Evolutionary conservation across 441 rosid genomes (phyloP).

Genomic region (Pelargonium myrrhifolium): DNA sequence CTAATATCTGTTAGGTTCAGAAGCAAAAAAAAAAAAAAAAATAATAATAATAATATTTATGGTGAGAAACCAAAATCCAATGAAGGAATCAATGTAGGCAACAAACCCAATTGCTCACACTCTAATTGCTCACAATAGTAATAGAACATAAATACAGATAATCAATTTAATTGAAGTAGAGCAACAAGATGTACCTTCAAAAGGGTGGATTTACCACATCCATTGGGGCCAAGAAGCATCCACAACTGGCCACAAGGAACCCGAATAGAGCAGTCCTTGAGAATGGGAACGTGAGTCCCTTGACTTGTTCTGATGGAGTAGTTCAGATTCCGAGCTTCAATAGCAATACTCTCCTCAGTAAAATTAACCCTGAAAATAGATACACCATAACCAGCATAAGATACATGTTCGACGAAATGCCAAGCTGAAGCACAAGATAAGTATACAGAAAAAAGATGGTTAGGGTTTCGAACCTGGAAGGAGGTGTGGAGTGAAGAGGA

Average conservation of each 20-base stretch:
- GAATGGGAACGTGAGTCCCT: constrained; percentile 51
- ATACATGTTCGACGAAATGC: constrained; percentile 21
- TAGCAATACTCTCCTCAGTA: constrained; percentile 34
- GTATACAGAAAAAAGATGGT: background rate
- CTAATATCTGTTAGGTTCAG: constrained; percentile 56
- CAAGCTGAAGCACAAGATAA: background rate
- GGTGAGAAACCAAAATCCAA: background rate
- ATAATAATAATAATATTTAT: no score
- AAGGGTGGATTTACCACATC: constrained; percentile 95
- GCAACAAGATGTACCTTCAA: constrained; percentile 46
- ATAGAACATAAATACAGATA: background rate
- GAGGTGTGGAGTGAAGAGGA: constrained; percentile 21
- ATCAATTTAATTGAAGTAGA: background rate
- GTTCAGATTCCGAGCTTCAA: constrained; percentile 58
- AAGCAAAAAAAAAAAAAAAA: no score
- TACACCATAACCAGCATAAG: background rate
- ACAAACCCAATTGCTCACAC: background rate
- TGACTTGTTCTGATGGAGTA: constrained; percentile 53
- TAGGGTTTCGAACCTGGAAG: constrained; percentile 23
- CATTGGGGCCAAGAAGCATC: constrained; percentile 98
- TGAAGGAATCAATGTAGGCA: background rate
- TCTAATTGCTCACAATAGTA: background rate
- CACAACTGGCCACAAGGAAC: constrained; percentile 79
- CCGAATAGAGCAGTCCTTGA: constrained; percentile 61
- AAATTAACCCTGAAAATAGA: constrained; percentile 31